phyloP scores from a whole-genome alignment of 2,329 filamentous ascomycete genomes.

The Cryphonectria parasitica region DNA sequence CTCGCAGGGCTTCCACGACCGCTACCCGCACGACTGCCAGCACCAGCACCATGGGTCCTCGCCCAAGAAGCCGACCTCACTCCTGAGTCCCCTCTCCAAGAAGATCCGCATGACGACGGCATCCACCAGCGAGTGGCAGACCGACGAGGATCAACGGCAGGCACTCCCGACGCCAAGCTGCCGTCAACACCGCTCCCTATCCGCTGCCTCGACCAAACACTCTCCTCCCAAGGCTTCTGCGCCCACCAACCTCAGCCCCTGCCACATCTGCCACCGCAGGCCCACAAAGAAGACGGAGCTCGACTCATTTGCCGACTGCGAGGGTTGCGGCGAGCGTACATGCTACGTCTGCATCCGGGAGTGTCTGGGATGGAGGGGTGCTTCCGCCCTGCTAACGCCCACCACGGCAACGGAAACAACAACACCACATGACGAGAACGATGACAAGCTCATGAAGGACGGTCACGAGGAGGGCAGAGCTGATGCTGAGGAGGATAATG shows the following conservation, averaged over 20 bases:
- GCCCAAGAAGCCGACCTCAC: slow-evolving; percentile 24
- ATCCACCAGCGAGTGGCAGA: slow-evolving; percentile 10
- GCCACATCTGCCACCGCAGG: slow-evolving; percentile 69
- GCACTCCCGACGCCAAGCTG: slow-evolving; percentile 8
- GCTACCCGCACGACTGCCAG: slow-evolving; percentile 19
- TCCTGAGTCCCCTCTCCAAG: slow-evolving; percentile 26
- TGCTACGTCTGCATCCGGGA: slow-evolving; percentile 72
- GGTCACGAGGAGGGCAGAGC: slow-evolving; percentile 22
- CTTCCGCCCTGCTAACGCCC: neutral
- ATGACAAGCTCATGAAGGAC: slow-evolving; percentile 26
- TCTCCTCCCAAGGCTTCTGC: slow-evolving; percentile 25
- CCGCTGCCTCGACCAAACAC: slow-evolving; percentile 25
- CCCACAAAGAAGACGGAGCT: slow-evolving; percentile 68
- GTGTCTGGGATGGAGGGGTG: slow-evolving; percentile 56
- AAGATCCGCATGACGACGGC: slow-evolving; percentile 22
- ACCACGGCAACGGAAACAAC: slow-evolving; percentile 3
- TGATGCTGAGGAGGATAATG: slow-evolving; percentile 29
- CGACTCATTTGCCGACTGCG: slow-evolving; percentile 67
- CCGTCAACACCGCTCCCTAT: slow-evolving; percentile 24
- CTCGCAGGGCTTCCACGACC: slow-evolving; percentile 20
- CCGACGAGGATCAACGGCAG: slow-evolving; percentile 9
- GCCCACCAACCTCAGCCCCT: slow-evolving; percentile 50
- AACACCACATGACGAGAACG: slow-evolving; percentile 21
- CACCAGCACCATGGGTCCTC: slow-evolving; percentile 21
- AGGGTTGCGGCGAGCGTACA: slow-evolving; percentile 63